Base-by-base conservation (phyloP, 257 asterid species). In the Plantago major region DNA sequence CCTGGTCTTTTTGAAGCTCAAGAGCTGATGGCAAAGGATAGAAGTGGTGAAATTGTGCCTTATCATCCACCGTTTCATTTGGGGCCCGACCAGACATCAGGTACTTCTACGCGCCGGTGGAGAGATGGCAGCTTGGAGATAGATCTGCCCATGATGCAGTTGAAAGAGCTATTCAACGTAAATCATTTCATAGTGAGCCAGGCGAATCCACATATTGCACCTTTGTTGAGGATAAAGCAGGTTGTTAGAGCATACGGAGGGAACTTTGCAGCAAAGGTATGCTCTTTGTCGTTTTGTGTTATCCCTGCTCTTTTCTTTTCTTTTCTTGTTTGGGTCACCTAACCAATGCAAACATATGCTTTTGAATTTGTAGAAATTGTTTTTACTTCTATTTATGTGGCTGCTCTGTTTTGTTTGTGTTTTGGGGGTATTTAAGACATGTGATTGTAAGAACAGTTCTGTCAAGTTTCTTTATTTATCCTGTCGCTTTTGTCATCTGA, bases 111-210 rank as follows among this genome's bases (percentile, higher is more conserved):
- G 3, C 96, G 96, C 4, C 79, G 91, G 10, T 92, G 99, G 99
- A 89, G 99, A 61, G 99, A 92, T 67, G 99, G 99, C 42, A 92
- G 99, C 81, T 76, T 92, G 85, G 97, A 92, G 93, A 78, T 85
- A 22, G 97, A 92, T 81, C 58, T 92, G 45, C 99, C 99, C 33
- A 89, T 87, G 99, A 84, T 89, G 90, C 97, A 89, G 77, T 73
- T 93, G 79, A 93, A 89, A 72, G 99, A 93, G 73, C 97, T 93
- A 22, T 93, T 93, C 64, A 93, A 93, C 63, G 99, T 93, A 62
- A 93, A 89, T 63, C 99, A 93, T 74, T 93, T 86, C 64, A 89
- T 93, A 3, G 99, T 93, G 71, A 93, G 97, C 66, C 99, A 93
- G 73, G 97, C 96, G 9, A 93, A 93, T 80, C 97, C 99, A 62